These are phyloP conservation scores for Globisporangium okanoganense DNA, from an alignment of 352 stramenopile genomes.

Conservation along the genomic window DNA sequence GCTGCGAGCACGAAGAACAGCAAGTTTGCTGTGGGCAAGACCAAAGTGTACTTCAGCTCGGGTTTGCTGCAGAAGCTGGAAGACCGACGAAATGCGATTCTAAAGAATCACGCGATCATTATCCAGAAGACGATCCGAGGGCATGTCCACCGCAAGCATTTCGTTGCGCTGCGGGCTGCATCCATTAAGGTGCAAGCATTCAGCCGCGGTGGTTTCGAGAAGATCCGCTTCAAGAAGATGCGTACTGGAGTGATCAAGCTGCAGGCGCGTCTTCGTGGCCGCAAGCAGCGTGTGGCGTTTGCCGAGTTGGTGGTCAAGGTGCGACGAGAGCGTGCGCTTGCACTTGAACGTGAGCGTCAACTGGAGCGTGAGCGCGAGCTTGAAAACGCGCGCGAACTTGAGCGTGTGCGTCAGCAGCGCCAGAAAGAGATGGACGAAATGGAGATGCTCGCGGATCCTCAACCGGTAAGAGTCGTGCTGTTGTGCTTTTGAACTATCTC, in stretches of 20 bases:
- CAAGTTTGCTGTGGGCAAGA: conserved; percentile 74
- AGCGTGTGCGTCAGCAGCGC: conserved; percentile 25
- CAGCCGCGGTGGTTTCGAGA: conserved; percentile 32
- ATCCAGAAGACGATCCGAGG: conserved; percentile 76
- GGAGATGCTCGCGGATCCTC: conserved; percentile 35
- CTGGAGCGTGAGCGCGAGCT: conserved; percentile 32
- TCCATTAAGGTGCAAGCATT: conserved; percentile 51
- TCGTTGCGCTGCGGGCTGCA: conserved; percentile 36
- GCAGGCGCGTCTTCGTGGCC: conserved; percentile 51
- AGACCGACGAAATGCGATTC: conserved; percentile 69
- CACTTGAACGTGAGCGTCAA: conserved; percentile 36
- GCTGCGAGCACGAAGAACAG: conserved; percentile 65
- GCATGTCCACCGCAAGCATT: conserved; percentile 54
- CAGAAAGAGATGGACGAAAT: conserved; percentile 35
- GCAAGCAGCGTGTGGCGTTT: conserved; percentile 57
- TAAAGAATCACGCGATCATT: conserved; percentile 69
- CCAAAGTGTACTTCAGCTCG: conserved; percentile 86
- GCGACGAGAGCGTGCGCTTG: conserved; percentile 32
- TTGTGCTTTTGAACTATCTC: background rate
- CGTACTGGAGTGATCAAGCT: conserved; percentile 45
- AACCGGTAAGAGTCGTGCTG: conserved; percentile 42
- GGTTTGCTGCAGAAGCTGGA: conserved; percentile 91
- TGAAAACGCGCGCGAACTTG: conserved; percentile 23
- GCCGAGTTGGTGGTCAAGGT: conserved; percentile 42
- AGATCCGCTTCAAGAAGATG: conserved; percentile 42